phyloP scores from a whole-genome alignment of 2,329 filamentous ascomycete genomes.

The Cladophialophora chaetospira region DNA sequence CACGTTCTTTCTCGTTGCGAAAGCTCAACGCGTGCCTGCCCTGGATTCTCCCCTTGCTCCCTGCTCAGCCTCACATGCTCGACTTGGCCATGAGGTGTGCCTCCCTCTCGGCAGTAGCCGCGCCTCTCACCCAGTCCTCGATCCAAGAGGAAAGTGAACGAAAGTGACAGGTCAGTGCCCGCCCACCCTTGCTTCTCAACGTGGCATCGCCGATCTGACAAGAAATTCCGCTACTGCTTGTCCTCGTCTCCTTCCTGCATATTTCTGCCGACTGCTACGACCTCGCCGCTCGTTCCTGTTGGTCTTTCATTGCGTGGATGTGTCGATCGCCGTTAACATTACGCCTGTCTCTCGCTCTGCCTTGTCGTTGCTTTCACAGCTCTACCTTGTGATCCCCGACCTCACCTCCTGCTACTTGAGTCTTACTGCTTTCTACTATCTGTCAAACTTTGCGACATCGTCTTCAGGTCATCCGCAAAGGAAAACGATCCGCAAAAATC shows the following conservation, averaged over 20 bases:
- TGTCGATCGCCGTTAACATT: not conserved
- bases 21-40: not conserved
- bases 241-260: not conserved
- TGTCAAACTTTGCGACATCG: no score
- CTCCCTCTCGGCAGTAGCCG: not conserved
- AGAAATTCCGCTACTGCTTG: not conserved
- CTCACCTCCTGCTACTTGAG: not conserved
- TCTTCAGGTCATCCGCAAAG: no score
- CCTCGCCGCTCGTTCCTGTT: not conserved
- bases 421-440: no score
- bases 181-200: slow-evolving; percentile 1
- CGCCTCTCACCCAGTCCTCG: not conserved
- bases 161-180: not conserved
- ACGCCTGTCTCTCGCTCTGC: not conserved
- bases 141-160: not conserved
- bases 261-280: not conserved
- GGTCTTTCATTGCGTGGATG: not conserved
- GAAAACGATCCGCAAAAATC: no score
- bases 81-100: not conserved
- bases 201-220: slow-evolving; percentile 7
- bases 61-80: not conserved
- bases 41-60: not conserved
- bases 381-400: no score
- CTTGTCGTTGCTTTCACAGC: no score
- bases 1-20: not conserved